Percentiles rank a stretch among this genome's conserved stretches.
These are phyloP conservation scores for Xylariaceae sp. DNA, from an alignment of 2,329 filamentous ascomycete species.

Conservation along the genomic window DNA sequence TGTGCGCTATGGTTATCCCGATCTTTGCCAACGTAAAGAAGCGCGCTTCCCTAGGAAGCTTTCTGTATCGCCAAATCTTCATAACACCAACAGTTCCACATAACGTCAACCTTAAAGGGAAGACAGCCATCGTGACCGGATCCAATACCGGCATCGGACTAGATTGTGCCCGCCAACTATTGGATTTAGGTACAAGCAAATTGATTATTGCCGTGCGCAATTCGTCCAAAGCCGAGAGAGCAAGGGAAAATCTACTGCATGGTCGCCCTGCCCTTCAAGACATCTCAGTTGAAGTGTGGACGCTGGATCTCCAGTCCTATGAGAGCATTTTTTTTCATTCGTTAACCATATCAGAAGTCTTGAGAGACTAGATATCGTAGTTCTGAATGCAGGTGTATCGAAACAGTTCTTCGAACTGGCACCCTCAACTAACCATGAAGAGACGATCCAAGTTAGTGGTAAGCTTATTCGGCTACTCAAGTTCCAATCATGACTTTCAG, in stretches of 20 bases:
- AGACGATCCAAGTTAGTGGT: slow-evolving; percentile 57
- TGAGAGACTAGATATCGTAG: slow-evolving; percentile 45
- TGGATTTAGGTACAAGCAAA: slow-evolving; percentile 36
- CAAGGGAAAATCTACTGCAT: neutral
- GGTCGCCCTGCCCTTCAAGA: neutral
- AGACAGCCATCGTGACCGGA: slow-evolving; percentile 42
- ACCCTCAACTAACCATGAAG: slow-evolving; percentile 43
- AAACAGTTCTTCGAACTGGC: slow-evolving; percentile 28
- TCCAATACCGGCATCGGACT: slow-evolving; percentile 44
- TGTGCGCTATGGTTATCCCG: too few species aligned
- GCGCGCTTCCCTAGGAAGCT: too few species aligned
- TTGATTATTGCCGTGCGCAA: slow-evolving; percentile 45
- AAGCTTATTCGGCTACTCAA: too few species aligned
- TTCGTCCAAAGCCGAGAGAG: slow-evolving; percentile 36
- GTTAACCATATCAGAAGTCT: slow-evolving; percentile 41
- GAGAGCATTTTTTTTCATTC: slow-evolving; percentile 48
- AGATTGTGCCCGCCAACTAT: slow-evolving; percentile 43
- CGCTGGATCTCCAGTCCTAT: slow-evolving; percentile 49
- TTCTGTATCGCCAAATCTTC: neutral
- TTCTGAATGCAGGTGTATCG: slow-evolving; percentile 39
- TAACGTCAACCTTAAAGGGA: slow-evolving; percentile 6
- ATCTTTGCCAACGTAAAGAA: too few species aligned
- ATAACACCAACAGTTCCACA: neutral
- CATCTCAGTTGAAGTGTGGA: slow-evolving; percentile 47
- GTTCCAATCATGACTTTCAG: too few species aligned